Evolutionary conservation across 1,284 basidiomycete genomes (phyloP), one percentile per base, ranked within the genome.

Genomic region (Moniliella sp.): DNA sequence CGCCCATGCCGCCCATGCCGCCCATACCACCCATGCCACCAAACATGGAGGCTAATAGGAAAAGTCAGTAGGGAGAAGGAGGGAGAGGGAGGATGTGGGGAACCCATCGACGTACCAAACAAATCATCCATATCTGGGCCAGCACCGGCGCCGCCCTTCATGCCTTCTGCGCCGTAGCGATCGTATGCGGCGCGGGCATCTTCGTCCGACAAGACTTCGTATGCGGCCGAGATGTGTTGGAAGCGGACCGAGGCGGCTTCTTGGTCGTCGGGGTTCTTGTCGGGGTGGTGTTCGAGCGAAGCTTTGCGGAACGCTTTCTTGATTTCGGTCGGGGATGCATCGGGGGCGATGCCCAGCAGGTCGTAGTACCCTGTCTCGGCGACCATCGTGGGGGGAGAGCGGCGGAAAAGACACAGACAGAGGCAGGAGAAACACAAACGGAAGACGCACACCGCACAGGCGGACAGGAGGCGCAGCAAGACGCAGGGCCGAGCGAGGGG

Each of bases 281-380:
- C 34, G 25, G 30, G n/a, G 42, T 27, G 64, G 25, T 62, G 47
- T 18, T 48, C 46, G 23, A 57, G 36, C 7, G 50, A 53, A 12
- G 41, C 40, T 32, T 53, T 55, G 28, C 51, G 49, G 34, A 49
- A 93, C 1, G 82, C 79, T 7, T 72, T 76, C 44, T 74, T 71
- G 42, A 91, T 78, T 39, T 86, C 79, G 34, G 72, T 69, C 36
- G 84, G 80, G 4, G 75, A 76, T 4, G 79, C 72, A 34, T 76
- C 74, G 7, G 68, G 43, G 2, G 66, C 64, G 16, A 88, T 45
- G 1, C 67, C 72, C 1, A 91, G 67, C 1, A 82, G 64, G 34
- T 75, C 73, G 56, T 86, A 88, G 0, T 81, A 73, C 50, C 78
- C 75, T 69, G 66, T 57, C 73, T 75, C 34, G n/a, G n/a, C 21